These are phyloP conservation scores for Pugionium dolabratum DNA, from an alignment of 345 rosid genomes.

Conservation along the genomic window DNA sequence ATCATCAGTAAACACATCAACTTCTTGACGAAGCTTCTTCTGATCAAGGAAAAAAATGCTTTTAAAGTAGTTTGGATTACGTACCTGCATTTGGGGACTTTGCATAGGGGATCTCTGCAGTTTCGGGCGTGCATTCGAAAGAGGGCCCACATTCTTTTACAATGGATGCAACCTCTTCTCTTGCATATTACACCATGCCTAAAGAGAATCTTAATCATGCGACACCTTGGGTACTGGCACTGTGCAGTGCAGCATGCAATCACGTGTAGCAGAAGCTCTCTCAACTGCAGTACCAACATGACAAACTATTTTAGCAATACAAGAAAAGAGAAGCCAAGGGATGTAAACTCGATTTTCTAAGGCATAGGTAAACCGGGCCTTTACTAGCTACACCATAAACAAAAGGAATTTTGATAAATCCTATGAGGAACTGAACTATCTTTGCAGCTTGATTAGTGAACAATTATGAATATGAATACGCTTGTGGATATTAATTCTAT, in stretches of 20 bases:
- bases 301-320: constrained; percentile 9
- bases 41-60: constrained; percentile 12
- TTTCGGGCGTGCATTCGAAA: constrained; percentile 93
- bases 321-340: constrained; percentile 22
- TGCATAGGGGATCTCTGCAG: constrained; percentile 92
- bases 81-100: constrained; percentile 97
- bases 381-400: constrained; percentile 4
- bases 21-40: neutral
- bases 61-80: constrained; percentile 3
- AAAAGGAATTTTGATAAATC: neutral
- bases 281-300: constrained; percentile 62
- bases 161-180: constrained; percentile 73
- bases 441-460: constrained; percentile 6
- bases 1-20: constrained; percentile 16
- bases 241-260: constrained; percentile 63
- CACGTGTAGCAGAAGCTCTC: constrained; percentile 90
- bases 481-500: no score
- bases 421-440: neutral
- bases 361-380: neutral
- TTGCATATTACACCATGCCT: constrained; percentile 84
- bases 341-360: constrained; percentile 17
- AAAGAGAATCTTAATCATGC: constrained; percentile 75
- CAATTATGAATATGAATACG: neutral
- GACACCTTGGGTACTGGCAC: constrained; percentile 92
- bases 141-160: constrained; percentile 95